These are phyloP conservation scores for Protostelium mycophagum DNA, from an alignment of 78 protist genomes.

Conservation along the genomic window DNA sequence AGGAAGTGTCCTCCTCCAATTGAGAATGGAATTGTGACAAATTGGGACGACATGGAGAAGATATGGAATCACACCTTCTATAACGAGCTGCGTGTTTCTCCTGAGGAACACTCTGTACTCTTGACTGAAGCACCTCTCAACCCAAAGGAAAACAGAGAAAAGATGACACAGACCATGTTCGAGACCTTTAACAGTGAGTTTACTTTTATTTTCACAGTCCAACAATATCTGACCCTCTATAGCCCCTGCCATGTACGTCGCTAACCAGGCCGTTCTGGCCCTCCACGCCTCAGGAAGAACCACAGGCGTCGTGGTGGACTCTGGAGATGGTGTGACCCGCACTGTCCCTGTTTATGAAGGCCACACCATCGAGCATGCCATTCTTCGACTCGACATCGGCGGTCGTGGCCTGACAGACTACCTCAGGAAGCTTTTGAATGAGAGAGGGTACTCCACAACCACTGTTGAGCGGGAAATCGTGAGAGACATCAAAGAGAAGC, in stretches of 20 bases:
- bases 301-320: too few relatives aligned
- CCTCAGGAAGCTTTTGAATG: conserved; percentile 83
- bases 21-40: too few relatives aligned
- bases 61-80: too few relatives aligned
- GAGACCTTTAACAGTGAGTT: conserved; percentile 97
- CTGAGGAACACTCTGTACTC: conserved; percentile 97
- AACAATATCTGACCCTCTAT: too few relatives aligned
- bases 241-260: too few relatives aligned
- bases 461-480: too few relatives aligned
- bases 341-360: too few relatives aligned
- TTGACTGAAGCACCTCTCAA: too few relatives aligned
- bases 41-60: conserved; percentile 99
- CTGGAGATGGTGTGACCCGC: conserved; percentile 92
- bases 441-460: conserved; percentile 91
- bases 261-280: conserved; percentile 91
- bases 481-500: too few relatives aligned
- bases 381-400: conserved; percentile 86
- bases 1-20: conserved; percentile 82
- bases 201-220: too few relatives aligned
- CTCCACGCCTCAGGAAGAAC: conserved; percentile 93
- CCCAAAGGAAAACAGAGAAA: too few relatives aligned
- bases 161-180: conserved; percentile 92
- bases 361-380: conserved; percentile 81
- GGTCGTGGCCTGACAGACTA: conserved; percentile 92
- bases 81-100: conserved; percentile 90